Evolutionary conservation across 768 basidiomycete species (phyloP), one percentile per base, ranked within the genome.

Genomic region (Mycena sanguinolenta): DNA sequence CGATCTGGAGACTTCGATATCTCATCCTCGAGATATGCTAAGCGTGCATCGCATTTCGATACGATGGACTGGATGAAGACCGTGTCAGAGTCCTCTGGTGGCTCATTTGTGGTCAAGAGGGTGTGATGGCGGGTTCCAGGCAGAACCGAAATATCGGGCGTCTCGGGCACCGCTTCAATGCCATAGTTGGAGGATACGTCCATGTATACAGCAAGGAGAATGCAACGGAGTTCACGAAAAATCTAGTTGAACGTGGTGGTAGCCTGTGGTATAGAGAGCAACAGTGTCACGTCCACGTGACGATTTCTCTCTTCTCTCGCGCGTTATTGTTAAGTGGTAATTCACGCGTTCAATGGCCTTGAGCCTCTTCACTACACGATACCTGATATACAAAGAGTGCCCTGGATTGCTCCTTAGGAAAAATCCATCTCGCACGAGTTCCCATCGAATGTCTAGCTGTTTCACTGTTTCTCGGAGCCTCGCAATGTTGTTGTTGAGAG

Each of bases 371-470:
- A 49, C 49, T 65, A 71, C 30, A 23, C 59, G 53, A 53, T 71
- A 6, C 17, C 70, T 1, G 64, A 61, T 4, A 23, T 30, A 3
- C 27, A 38, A 21, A 53, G 58, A 30, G 42, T 70, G 0, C 30
- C 65, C 4, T 92, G 92, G 92, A 87, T 88, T 2, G 67, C 79
- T 25, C 79, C 85, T 0, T 91, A 93, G 70, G 91, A 92, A 75
- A 89, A 89, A 69, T 73, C 84, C 8, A 78, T 93, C 32, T 82
- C 84, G 3, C 81, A 81, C 46, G 91, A 91, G 25, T 91, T 84
- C 72, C 91, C 90, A 3, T 88, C 92, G 52, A 82, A 85, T 25
- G 52, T 83, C 38, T 70, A 79, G 53, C n/a, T n/a, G n/a, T n/a
- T n/a, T n/a, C n/a, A n/a, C n/a, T n/a, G n/a, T n/a, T n/a, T n/a